phyloP scores from a whole-genome alignment of 192 early-diverging fungal species.

The Gonapodya prolifera region DNA sequence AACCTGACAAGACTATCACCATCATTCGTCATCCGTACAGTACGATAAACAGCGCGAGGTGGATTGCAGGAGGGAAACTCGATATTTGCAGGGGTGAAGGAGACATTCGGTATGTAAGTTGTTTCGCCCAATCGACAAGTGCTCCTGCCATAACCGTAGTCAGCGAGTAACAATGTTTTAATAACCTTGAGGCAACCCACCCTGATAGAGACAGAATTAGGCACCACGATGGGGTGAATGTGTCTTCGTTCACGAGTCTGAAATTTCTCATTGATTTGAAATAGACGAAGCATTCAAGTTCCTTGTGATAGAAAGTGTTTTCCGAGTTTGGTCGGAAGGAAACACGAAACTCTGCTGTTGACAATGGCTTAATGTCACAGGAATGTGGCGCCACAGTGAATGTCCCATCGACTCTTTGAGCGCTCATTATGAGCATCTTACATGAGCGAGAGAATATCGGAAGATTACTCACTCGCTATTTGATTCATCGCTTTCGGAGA shows the following conservation, averaged over 20 bases:
- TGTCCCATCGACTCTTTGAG: slow-evolving; percentile 12
- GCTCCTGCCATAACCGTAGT: slow-evolving; percentile 20
- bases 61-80: slow-evolving; percentile 39
- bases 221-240: slow-evolving; percentile 47
- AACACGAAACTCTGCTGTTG: slow-evolving; percentile 29
- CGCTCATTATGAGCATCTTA: slow-evolving; percentile 14
- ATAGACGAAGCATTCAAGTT: slow-evolving; percentile 44
- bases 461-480: slow-evolving; percentile 12
- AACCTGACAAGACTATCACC: slow-evolving; percentile 43
- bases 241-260: slow-evolving; percentile 39
- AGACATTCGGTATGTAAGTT: slow-evolving; percentile 40
- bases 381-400: slow-evolving; percentile 29
- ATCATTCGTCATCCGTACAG: slow-evolving; percentile 29
- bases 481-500: slow-evolving; percentile 22
- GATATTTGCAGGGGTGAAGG: slow-evolving; percentile 24
- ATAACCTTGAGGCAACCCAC: slow-evolving; percentile 11
- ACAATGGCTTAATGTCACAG: slow-evolving; percentile 28
- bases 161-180: background rate
- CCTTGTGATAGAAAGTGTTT: slow-evolving; percentile 36
- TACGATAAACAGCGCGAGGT: slow-evolving; percentile 33
- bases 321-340: slow-evolving; percentile 33
- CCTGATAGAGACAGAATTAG: slow-evolving; percentile 35
- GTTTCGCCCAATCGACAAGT: slow-evolving; percentile 36
- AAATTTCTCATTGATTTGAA: slow-evolving; percentile 49
- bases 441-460: slow-evolving; percentile 2